Conservation (phyloP, 805 yeast species). For the Schwanniomyces vanrijiae region DNA sequence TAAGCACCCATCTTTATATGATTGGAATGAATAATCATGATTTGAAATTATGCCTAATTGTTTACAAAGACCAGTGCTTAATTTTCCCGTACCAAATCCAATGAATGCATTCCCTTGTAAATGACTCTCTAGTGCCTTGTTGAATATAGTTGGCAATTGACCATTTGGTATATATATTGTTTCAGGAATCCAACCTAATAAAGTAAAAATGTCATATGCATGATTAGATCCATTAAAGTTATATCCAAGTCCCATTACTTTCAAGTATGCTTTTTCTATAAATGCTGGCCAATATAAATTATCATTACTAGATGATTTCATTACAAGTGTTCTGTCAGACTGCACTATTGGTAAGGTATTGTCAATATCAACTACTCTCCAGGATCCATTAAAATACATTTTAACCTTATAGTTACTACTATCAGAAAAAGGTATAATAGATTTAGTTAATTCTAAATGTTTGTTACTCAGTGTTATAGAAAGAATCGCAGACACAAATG, state of each 20-base stretch:
- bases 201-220: conserved; percentile 61
- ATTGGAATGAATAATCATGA: conserved; percentile 69
- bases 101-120: conserved; percentile 40
- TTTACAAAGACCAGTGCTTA: conserved; percentile 32
- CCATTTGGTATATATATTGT: conserved; percentile 39
- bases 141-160: conserved; percentile 21
- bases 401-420: conserved; percentile 36
- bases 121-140: conserved; percentile 24
- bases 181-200: conserved; percentile 79
- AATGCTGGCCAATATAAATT: conserved; percentile 62
- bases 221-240: conserved; percentile 74
- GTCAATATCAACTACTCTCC: conserved; percentile 48
- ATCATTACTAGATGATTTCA: conserved; percentile 34
- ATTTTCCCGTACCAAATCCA: conserved; percentile 68
- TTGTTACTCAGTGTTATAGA: conserved; percentile 39
- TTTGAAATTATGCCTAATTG: conserved; percentile 45
- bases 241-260: conserved; percentile 57
- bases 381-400: conserved; percentile 53
- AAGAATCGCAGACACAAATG: conserved; percentile 69
- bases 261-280: conserved; percentile 75
- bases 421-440: conserved; percentile 22
- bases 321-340: conserved; percentile 26
- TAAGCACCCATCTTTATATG: conserved; percentile 17
- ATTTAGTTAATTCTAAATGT: conserved; percentile 17
- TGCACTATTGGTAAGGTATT: conserved; percentile 42